phyloP scores from a whole-genome alignment of 352 stramenopile species.

The Elongisporangium prolatum region DNA sequence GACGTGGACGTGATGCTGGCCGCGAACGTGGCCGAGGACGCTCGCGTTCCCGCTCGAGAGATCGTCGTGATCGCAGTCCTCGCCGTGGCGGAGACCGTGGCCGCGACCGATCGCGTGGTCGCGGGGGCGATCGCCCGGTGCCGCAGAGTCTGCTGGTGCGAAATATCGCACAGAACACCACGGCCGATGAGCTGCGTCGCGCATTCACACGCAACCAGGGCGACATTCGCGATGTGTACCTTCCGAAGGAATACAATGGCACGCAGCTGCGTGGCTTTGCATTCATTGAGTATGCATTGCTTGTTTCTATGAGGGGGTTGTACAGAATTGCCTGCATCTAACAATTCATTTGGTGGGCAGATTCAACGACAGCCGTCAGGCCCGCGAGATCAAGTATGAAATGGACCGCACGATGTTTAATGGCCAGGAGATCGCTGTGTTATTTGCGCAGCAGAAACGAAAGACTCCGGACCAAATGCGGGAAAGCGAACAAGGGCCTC shows the following conservation, averaged over 20 bases:
- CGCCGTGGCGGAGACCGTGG: constrained; percentile 10
- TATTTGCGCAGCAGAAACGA: constrained; percentile 73
- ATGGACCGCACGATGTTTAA: constrained; percentile 69
- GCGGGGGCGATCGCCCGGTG: constrained; percentile 12
- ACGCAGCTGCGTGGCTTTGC: constrained; percentile 74
- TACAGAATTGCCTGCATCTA: neutral
- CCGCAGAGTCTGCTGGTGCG: constrained; percentile 51
- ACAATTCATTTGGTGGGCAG: constrained; percentile 9
- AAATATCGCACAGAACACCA: constrained; percentile 30
- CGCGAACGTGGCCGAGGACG: constrained; percentile 10
- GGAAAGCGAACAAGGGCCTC: constrained; percentile 1
- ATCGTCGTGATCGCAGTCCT: constrained; percentile 12
- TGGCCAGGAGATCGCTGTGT: constrained; percentile 68
- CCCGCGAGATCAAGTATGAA: constrained; percentile 60
- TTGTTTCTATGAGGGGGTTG: neutral
- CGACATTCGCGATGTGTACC: constrained; percentile 64
- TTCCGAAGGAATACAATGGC: constrained; percentile 51
- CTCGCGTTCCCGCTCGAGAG: constrained; percentile 30
- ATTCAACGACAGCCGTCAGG: constrained; percentile 57
- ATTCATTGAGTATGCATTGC: constrained; percentile 54
- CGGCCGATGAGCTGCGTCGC: constrained; percentile 34
- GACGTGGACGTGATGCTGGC: constrained; percentile 16
- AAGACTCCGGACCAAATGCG: constrained; percentile 81
- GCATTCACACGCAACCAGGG: constrained; percentile 41
- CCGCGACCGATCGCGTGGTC: constrained; percentile 7